Base-by-base conservation (phyloP, 768 basidiomycete genomes). In the Dendrothele bispora region DNA sequence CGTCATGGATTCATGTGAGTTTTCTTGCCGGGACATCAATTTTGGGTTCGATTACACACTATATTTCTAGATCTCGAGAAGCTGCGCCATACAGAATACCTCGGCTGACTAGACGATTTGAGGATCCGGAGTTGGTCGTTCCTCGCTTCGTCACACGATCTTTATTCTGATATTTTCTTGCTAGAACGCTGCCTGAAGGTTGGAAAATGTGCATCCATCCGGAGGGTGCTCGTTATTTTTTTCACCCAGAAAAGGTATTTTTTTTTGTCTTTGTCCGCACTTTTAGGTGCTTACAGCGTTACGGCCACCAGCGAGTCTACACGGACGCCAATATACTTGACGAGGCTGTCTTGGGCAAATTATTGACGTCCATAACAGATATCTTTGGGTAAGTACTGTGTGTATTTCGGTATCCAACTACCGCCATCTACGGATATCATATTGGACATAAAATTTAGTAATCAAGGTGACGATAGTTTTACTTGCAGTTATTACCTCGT, bases 221-320 rank as follows among this genome's bases (percentile, higher is more conserved):
- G 0, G 84, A 86, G 60, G 84, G 84, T 5, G 74, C 70, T 14
- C 69, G 76, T 15, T 86, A 84, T 56, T 86, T 79, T 47, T 72
- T 71, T 53, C 68, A 83, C 46, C n/a, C 48, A 39, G 53, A 65
- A 3, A 73, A 72, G 64, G 83, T 82, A 24, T 43, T 20, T n/a
- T 26, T 39, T 15, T 20, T n/a, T n/a, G n/a, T n/a, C n/a, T n/a
- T n/a, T n/a, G n/a, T n/a, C n/a, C n/a, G n/a, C n/a, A n/a, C n/a
- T n/a, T n/a, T n/a, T n/a, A n/a, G n/a, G n/a, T n/a, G n/a, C n/a
- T n/a, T 6, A 43, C 35, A 43, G 25, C 41, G 24, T 37, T 21
- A 27, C 24, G 29, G 11, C 18, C 46, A 25, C 7, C 50, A 82
- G 78, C 71, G 68, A 40, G 68, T 79, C 0, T 77, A 76, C 28